Percentiles rank a stretch among this genome's conserved stretches.
phyloP scores from a whole-genome alignment of 1,284 basidiomycete species.

The Ustilago lituana region DNA sequence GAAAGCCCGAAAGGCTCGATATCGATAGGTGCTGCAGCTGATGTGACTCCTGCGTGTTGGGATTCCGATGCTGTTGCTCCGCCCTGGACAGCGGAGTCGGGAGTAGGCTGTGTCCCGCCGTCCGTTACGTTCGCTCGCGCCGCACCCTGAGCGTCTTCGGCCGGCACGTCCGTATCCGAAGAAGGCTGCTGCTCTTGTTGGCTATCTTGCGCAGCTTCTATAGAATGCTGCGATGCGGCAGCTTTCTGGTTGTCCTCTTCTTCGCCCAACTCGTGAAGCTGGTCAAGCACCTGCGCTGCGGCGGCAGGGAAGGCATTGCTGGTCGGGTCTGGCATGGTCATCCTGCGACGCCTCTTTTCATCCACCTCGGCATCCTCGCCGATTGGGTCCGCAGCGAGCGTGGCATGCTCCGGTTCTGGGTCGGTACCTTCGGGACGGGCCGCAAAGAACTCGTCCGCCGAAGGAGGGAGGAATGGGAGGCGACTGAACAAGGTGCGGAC shows the following conservation, averaged over 20 bases:
- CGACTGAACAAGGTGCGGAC: conserved; percentile 83
- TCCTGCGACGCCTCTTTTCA: conserved; percentile 54
- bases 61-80: neutral
- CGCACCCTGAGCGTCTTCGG: neutral
- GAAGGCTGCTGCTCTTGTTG: conserved; percentile 2
- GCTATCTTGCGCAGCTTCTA: conserved; percentile 1
- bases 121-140: neutral
- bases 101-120: neutral
- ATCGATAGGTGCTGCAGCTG: conserved; percentile 11
- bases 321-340: conserved; percentile 68
- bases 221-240: conserved; percentile 3
- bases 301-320: conserved; percentile 63
- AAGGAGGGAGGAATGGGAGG: conserved; percentile 72
- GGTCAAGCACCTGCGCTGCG: conserved; percentile 45
- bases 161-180: neutral
- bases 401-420: conserved; percentile 57
- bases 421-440: conserved; percentile 40
- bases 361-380: conserved; percentile 52
- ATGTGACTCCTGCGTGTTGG: neutral
- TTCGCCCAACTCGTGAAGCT: conserved; percentile 53
- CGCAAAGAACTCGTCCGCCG: conserved; percentile 58
- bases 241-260: conserved; percentile 39
- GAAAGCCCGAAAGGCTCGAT: conserved; percentile 80
- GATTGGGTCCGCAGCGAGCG: conserved; percentile 55
- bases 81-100: neutral